Percentiles rank a stretch among this genome's conserved stretches.
Evolutionary conservation across 148 eudicot species (phyloP).

Genomic region (Nepenthes gracilis): DNA sequence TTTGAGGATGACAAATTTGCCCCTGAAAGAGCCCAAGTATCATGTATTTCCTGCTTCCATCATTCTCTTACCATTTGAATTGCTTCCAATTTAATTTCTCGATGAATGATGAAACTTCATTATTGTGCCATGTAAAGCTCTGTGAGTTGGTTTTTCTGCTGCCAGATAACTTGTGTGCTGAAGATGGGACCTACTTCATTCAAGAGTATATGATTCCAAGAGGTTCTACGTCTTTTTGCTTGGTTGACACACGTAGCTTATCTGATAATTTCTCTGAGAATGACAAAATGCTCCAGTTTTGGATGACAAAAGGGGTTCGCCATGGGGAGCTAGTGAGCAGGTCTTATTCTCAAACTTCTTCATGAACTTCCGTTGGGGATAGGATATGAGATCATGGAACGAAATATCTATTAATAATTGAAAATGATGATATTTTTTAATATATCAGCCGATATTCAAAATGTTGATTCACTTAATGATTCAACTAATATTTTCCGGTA

Average conservation of each 20-base stretch:
- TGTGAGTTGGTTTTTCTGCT: background rate
- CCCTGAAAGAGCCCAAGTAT: conserved; percentile 82
- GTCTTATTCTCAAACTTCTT: conserved; percentile 15
- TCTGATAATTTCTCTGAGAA: conserved; percentile 38
- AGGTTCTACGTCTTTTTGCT: conserved; percentile 48
- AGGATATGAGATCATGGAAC: background rate
- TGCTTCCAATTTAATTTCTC: background rate
- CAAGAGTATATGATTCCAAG: conserved; percentile 67
- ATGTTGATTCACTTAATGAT: no score
- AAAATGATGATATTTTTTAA: no score
- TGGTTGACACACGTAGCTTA: conserved; percentile 81
- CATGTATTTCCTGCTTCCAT: conserved; percentile 30
- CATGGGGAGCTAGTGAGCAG: conserved; percentile 61
- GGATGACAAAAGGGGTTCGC: conserved; percentile 77
- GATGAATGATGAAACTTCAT: background rate
- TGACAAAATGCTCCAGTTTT: conserved; percentile 32
- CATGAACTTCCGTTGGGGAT: conserved; percentile 3
- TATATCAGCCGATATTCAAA: no score
- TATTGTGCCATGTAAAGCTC: background rate
- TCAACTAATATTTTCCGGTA: no score
- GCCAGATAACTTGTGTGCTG: conserved; percentile 34
- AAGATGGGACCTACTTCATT: conserved; percentile 64
- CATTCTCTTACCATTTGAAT: background rate
- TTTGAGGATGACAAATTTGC: conserved; percentile 60
- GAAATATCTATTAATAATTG: no score